phyloP scores from a whole-genome alignment of 1,284 basidiomycete species.

The Apiotrichum montevideense region DNA sequence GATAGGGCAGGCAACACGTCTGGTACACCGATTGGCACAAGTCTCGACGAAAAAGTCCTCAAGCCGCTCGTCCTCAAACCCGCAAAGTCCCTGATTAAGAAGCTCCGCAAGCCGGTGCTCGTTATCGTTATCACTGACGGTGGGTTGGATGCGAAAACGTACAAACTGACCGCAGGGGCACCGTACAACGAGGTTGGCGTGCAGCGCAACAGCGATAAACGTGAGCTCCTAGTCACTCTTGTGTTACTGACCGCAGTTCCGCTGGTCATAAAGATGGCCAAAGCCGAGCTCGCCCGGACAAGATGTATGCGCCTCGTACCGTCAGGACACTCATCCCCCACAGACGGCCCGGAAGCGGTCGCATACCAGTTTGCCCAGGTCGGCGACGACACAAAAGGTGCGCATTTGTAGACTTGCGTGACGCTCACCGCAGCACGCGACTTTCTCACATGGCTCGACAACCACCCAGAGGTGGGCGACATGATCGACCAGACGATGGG shows the following conservation, averaged over 20 bases:
- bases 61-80: constrained; percentile 8
- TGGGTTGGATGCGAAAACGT: neutral
- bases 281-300: neutral
- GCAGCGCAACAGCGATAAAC: constrained; percentile 5
- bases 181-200: constrained; percentile 1
- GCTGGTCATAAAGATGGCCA: neutral
- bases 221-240: neutral
- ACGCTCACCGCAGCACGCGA: neutral
- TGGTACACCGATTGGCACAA: constrained; percentile 5
- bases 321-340: neutral
- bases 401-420: neutral
- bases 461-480: constrained; percentile 4
- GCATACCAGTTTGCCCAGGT: constrained; percentile 13
- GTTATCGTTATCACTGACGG: constrained; percentile 46
- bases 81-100: neutral
- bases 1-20: constrained; percentile 21
- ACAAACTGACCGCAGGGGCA: neutral
- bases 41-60: constrained; percentile 6
- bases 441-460: constrained; percentile 8
- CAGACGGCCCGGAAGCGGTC: constrained; percentile 9
- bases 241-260: neutral
- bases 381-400: constrained; percentile 10
- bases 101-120: constrained; percentile 10
- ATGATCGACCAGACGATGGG: constrained; percentile 13
- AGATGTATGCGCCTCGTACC: neutral